Evolutionary conservation across 2,329 filamentous ascomycete species (phyloP).

Genomic region (Colletotrichum falcatum): DNA sequence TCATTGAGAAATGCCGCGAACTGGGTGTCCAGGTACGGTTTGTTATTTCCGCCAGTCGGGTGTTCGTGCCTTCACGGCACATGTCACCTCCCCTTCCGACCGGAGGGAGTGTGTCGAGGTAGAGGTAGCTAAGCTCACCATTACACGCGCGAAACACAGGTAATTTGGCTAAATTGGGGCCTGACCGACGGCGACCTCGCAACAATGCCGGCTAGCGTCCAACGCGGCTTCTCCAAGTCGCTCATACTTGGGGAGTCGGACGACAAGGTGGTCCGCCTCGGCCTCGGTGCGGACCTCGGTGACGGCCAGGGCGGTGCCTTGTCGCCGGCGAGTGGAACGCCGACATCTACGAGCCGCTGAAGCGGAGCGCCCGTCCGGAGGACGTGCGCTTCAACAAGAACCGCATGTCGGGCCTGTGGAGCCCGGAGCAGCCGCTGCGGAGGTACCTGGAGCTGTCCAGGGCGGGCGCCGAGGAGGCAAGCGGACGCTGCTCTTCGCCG

Average conservation of each 20-base stretch:
- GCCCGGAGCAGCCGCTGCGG: slow-evolving; percentile 55
- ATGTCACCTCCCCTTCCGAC: not conserved
- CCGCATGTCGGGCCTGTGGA: slow-evolving; percentile 69
- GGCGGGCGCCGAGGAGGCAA: slow-evolving; percentile 46
- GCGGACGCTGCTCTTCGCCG: slow-evolving; percentile 66
- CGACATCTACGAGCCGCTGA: slow-evolving; percentile 60
- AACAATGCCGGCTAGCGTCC: slow-evolving; percentile 61
- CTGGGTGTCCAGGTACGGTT: slow-evolving; percentile 58
- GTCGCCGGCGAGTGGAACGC: slow-evolving; percentile 69
- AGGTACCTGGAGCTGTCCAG: slow-evolving; percentile 49
- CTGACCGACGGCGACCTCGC: slow-evolving; percentile 63
- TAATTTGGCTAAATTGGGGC: slow-evolving; percentile 70
- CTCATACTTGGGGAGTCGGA: slow-evolving; percentile 45
- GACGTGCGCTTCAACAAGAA: slow-evolving; percentile 69
- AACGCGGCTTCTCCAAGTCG: slow-evolving; percentile 60
- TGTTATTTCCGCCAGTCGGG: slow-evolving; percentile 24
- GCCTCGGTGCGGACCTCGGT: slow-evolving; percentile 63
- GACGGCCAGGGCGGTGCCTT: slow-evolving; percentile 56
- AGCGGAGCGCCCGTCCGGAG: slow-evolving; percentile 46
- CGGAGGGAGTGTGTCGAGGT: not conserved
- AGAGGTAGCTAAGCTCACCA: slow-evolving; percentile 19
- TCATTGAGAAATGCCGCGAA: slow-evolving; percentile 60
- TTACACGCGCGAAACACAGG: slow-evolving; percentile 41
- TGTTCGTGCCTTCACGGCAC: not conserved
- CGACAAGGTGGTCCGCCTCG: slow-evolving; percentile 39